These are phyloP conservation scores for Carnegiea gigantea DNA, from an alignment of 179 eudicot species.

Conservation along the genomic window DNA sequence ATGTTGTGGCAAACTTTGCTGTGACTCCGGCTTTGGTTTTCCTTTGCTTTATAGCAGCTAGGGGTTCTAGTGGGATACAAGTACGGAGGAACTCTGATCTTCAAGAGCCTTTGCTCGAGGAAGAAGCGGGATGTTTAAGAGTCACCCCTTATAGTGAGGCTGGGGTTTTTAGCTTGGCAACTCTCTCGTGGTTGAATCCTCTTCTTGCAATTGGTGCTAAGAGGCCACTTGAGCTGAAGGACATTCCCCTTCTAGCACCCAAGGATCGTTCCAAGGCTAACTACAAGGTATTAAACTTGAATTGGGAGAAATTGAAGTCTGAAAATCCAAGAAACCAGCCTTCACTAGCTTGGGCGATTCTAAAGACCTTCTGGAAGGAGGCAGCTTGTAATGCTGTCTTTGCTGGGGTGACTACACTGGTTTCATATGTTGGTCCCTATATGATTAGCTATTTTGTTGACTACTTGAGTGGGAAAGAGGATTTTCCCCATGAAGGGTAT, in stretches of 20 bases:
- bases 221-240: constrained; percentile 87
- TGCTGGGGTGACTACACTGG: constrained; percentile 83
- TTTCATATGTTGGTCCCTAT: constrained; percentile 96
- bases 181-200: constrained; percentile 91
- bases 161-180: constrained; percentile 72
- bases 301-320: constrained; percentile 82
- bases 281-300: constrained; percentile 67
- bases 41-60: constrained; percentile 65
- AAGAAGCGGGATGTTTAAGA: constrained; percentile 78
- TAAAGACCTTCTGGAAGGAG: constrained; percentile 88
- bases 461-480: constrained; percentile 69
- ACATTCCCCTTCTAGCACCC: constrained; percentile 88
- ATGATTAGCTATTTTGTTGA: constrained; percentile 96
- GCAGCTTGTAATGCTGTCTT: constrained; percentile 87
- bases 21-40: constrained; percentile 70
- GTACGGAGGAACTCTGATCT: constrained; percentile 62
- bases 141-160: constrained; percentile 92
- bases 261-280: constrained; percentile 82
- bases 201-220: constrained; percentile 83
- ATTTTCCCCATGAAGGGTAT: constrained; percentile 79
- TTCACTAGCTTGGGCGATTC: constrained; percentile 81
- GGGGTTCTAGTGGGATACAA: constrained; percentile 74
- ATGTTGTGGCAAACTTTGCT: constrained; percentile 64
- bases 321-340: constrained; percentile 55
- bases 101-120: constrained; percentile 90